Evolutionary conservation across 2,329 filamentous ascomycete species (phyloP).

Genomic region (Ceratocystis lukuohia): DNA sequence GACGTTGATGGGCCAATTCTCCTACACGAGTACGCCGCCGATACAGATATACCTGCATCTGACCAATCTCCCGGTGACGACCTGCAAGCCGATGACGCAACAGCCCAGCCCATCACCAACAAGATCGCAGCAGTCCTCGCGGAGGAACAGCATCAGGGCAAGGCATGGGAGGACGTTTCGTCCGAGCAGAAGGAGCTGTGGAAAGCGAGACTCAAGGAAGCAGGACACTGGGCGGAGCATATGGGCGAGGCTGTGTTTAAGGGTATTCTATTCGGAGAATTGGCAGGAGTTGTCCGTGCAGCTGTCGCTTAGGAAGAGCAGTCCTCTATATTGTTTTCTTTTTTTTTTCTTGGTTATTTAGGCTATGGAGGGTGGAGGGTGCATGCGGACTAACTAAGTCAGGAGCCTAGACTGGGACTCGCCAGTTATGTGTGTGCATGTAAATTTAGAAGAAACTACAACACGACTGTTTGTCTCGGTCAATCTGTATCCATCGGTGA

Average conservation of each 20-base stretch:
- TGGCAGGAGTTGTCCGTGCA: constrained; percentile 48
- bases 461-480: too few species aligned
- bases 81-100: not conserved
- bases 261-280: constrained; percentile 63
- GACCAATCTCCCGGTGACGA: not conserved
- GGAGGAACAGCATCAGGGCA: constrained; percentile 39
- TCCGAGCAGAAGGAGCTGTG: constrained; percentile 50
- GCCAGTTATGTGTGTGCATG: too few species aligned
- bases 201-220: constrained; percentile 53
- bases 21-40: constrained; percentile 7
- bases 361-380: not conserved
- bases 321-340: not conserved
- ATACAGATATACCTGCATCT: not conserved
- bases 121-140: constrained; percentile 30
- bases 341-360: not conserved
- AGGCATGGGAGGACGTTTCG: constrained; percentile 58
- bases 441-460: too few species aligned
- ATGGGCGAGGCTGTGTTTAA: constrained; percentile 67
- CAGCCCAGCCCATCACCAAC: not conserved
- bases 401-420: too few species aligned
- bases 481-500: too few species aligned
- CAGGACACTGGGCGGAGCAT: constrained; percentile 65
- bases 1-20: constrained; percentile 12
- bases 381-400: too few species aligned
- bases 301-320: constrained; percentile 30